Percentiles rank a stretch among this genome's conserved stretches.
Conservation (phyloP, 441 rosid genomes). For the Theobroma grandiflorum region DNA sequence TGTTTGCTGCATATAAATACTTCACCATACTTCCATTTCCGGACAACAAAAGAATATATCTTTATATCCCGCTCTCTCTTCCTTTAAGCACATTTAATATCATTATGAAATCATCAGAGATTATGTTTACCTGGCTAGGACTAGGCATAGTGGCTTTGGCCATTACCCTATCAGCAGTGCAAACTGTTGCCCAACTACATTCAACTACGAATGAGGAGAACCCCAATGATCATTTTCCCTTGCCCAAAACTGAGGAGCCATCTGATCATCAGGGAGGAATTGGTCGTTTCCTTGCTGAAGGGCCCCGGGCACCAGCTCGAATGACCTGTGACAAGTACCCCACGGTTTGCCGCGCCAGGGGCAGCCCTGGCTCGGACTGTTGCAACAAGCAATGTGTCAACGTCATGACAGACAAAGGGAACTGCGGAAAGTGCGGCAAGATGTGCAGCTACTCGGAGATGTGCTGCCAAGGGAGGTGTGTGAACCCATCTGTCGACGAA, state of each 20-base stretch:
- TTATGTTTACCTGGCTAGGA: not conserved
- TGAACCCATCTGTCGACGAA: constrained; percentile 25
- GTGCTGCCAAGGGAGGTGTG: constrained; percentile 40
- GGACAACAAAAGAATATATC: not conserved
- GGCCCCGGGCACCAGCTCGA: not conserved
- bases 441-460: constrained; percentile 33
- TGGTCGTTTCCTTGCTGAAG: constrained; percentile 26
- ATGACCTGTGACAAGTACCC: constrained; percentile 37
- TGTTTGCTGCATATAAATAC: not conserved
- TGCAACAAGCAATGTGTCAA: constrained; percentile 35
- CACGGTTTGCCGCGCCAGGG: constrained; percentile 31
- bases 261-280: not conserved
- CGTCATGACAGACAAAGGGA: constrained; percentile 24
- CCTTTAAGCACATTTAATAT: not conserved
- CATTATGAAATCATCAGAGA: not conserved
- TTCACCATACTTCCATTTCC: not conserved
- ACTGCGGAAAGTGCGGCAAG: constrained; percentile 37
- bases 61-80: not conserved
- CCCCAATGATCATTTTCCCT: not conserved
- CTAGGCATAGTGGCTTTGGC: not conserved
- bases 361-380: constrained; percentile 33
- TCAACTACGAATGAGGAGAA: not conserved
- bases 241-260: not conserved
- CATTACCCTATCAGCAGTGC: constrained; percentile 10
- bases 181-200: not conserved